These are phyloP conservation scores for Eutrema yunnanense DNA, from an alignment of 345 rosid species.

Conservation along the genomic window DNA sequence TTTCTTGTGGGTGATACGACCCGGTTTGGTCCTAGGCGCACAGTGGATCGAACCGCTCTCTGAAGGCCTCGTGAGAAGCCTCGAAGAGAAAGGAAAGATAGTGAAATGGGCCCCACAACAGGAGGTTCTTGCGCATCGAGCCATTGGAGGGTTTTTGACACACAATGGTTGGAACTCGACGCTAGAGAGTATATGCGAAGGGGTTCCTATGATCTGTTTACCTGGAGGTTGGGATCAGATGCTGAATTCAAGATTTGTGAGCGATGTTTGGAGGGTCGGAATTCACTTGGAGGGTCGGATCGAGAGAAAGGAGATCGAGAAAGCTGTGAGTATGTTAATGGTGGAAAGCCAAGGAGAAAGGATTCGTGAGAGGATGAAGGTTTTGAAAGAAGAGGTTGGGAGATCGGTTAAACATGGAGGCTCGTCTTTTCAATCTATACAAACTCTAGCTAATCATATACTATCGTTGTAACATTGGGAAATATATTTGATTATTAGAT, in stretches of 20 bases:
- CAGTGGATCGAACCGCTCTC: background rate
- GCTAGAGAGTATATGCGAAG: conserved; percentile 30
- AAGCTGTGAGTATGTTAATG: conserved; percentile 20
- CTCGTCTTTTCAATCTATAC: conserved; percentile 13
- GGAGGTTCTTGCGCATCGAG: conserved; percentile 23
- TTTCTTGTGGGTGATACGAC: conserved; percentile 52
- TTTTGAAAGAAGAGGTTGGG: conserved; percentile 6
- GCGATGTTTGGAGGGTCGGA: conserved; percentile 20
- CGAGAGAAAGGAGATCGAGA: conserved; percentile 22
- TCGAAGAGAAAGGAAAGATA: conserved; percentile 33
- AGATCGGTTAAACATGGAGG: conserved; percentile 21
- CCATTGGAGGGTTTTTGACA: conserved; percentile 25
- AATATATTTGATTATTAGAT: background rate
- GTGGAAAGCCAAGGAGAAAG: background rate
- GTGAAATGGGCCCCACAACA: conserved; percentile 32
- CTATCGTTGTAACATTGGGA: background rate
- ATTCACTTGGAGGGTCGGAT: conserved; percentile 22
- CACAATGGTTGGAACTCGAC: conserved; percentile 34
- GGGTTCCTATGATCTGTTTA: conserved; percentile 30
- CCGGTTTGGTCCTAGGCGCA: conserved; percentile 1
- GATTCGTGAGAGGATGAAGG: conserved; percentile 22
- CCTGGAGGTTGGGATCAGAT: conserved; percentile 30
- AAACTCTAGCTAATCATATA: conserved; percentile 15
- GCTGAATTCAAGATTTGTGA: conserved; percentile 26
- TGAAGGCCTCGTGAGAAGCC: conserved; percentile 20